Evolutionary conservation across 2,329 filamentous ascomycete species (phyloP).

Genomic region (Fusarium hainanense): DNA sequence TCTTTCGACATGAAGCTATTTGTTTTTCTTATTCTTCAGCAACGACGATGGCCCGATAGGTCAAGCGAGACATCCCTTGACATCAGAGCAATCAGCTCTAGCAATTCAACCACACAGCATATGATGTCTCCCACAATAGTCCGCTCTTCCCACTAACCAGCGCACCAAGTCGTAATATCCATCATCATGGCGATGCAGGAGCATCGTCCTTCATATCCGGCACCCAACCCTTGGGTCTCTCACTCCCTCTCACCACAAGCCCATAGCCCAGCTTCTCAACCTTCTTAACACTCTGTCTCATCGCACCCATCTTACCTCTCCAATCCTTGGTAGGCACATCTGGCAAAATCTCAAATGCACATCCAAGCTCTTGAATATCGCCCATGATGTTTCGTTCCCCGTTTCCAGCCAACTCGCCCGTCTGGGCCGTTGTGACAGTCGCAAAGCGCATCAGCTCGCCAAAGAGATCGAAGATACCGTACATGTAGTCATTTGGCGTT

Average conservation of each 20-base stretch:
- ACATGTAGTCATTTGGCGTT: slow-evolving; percentile 85
- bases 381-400: slow-evolving; percentile 72
- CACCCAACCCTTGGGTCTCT: slow-evolving; percentile 91
- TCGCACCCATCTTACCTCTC: slow-evolving; percentile 84
- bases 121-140: slow-evolving; percentile 4
- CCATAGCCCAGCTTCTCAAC: slow-evolving; percentile 93
- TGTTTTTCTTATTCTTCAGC: background rate
- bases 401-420: slow-evolving; percentile 62
- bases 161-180: background rate
- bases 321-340: slow-evolving; percentile 68
- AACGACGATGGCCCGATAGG: background rate
- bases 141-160: no score
- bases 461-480: slow-evolving; percentile 92
- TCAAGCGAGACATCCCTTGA: background rate
- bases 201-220: slow-evolving; percentile 72
- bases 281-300: slow-evolving; percentile 90
- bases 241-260: slow-evolving; percentile 84
- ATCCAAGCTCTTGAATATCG: slow-evolving; percentile 83
- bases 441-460: slow-evolving; percentile 98
- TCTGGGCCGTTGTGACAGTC: slow-evolving; percentile 86
- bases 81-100: slow-evolving; percentile 10
- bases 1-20: background rate
- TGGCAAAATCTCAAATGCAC: slow-evolving; percentile 78
- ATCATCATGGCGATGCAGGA: slow-evolving; percentile 44
- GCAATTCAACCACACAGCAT: slow-evolving; percentile 19